Percentiles rank a stretch among this genome's conserved stretches.
phyloP scores from a whole-genome alignment of 2,329 filamentous ascomycete species.

The Diaporthe longicolla region DNA sequence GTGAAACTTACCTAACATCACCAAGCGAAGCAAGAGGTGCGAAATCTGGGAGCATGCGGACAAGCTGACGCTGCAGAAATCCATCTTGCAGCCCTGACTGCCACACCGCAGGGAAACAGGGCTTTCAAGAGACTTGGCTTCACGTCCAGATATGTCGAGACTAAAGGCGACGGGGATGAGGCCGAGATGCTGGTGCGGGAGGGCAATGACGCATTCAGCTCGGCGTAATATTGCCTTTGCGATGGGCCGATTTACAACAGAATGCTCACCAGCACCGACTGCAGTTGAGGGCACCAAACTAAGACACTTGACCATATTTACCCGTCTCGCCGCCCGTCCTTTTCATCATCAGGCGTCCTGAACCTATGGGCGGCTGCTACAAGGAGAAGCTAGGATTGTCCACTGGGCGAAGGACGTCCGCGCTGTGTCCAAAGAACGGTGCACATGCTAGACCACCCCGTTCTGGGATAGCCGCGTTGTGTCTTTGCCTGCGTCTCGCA shows the following conservation, averaged over 20 bases:
- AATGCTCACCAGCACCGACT: background rate
- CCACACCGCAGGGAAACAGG: constrained; percentile 27
- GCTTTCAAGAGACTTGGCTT: constrained; percentile 39
- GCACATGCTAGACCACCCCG: background rate
- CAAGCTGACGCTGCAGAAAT: constrained; percentile 2
- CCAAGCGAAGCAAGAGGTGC: too few species aligned
- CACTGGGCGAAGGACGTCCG: background rate
- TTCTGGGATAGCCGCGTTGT: too few species aligned
- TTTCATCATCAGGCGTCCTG: background rate
- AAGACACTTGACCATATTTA: too few species aligned
- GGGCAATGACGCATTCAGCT: constrained; percentile 10
- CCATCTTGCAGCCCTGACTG: constrained; percentile 34
- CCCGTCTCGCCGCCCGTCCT: too few species aligned
- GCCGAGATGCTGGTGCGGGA: constrained; percentile 37
- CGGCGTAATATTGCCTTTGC: background rate
- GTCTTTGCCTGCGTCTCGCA: too few species aligned
- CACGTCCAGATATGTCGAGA: constrained; percentile 22
- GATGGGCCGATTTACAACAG: background rate
- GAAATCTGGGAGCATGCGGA: too few species aligned
- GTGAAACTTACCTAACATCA: background rate
- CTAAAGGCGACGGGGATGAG: background rate
- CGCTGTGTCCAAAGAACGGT: background rate
- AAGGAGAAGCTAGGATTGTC: background rate
- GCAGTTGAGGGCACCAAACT: too few species aligned
- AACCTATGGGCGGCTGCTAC: background rate